A percentile compares a stretch with the other conserved stretches of the same genome.
Conservation (phyloP, 2,329 filamentous ascomycete species). For the Paracorniculantispora psalliotae region DNA sequence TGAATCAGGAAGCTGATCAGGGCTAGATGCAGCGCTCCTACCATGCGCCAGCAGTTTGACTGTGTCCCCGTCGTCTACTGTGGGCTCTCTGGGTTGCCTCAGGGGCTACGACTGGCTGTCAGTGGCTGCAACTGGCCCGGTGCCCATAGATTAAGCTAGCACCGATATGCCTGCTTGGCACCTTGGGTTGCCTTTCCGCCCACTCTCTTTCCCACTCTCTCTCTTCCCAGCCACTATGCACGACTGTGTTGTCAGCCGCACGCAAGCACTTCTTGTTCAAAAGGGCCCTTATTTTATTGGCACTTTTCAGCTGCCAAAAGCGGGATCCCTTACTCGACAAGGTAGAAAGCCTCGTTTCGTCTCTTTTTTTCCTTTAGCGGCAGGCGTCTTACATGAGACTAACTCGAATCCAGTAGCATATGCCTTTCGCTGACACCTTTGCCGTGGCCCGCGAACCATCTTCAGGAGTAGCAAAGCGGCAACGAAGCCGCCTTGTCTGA, state of each 20-base stretch:
- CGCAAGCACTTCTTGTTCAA: neutral
- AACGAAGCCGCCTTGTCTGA: neutral
- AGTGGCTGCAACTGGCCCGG: too few relatives aligned
- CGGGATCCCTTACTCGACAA: neutral
- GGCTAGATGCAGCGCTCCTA: neutral
- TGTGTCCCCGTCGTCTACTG: neutral
- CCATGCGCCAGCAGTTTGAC: neutral
- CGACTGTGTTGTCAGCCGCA: conserved; percentile 3
- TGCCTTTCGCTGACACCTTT: neutral
- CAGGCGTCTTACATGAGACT: neutral
- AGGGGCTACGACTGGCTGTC: too few relatives aligned
- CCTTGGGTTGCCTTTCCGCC: neutral
- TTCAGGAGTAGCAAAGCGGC: neutral
- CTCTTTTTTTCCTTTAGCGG: neutral
- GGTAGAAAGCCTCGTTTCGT: neutral
- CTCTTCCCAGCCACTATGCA: conserved; percentile 1
- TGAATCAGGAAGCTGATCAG: conserved; percentile 5
- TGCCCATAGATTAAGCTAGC: conserved; percentile 3
- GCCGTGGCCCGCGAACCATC: neutral
- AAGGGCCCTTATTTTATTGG: neutral
- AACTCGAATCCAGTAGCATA: conserved; percentile 2
- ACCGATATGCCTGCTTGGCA: neutral
- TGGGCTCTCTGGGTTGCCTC: too few relatives aligned
- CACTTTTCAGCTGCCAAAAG: conserved; percentile 5
- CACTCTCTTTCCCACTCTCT: too few relatives aligned